These are phyloP conservation scores for Pseudozyma sp. DNA, from an alignment of 1,284 basidiomycete genomes.

Conservation along the genomic window DNA sequence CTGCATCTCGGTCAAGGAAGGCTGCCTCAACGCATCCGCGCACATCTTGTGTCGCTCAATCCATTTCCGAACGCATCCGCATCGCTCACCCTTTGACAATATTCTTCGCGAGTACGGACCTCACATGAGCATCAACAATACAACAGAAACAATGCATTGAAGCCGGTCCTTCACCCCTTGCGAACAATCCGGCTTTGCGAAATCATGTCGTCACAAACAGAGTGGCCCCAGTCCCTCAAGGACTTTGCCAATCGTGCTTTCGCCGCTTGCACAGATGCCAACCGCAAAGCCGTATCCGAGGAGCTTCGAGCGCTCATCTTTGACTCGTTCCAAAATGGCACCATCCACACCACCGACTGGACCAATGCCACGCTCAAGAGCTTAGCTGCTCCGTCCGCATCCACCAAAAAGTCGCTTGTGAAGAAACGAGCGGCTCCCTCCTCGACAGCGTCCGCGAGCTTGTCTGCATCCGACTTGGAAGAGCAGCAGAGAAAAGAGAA, in stretches of 20 bases:
- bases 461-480: constrained; percentile 27
- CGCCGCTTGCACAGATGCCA: constrained; percentile 67
- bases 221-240: constrained; percentile 58
- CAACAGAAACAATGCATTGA: neutral
- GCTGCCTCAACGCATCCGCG: no score
- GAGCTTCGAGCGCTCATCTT: constrained; percentile 70
- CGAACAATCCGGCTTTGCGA: neutral
- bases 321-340: constrained; percentile 73
- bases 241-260: constrained; percentile 65
- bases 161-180: neutral
- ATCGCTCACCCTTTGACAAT: no score
- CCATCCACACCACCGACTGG: constrained; percentile 91
- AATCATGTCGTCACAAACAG: constrained; percentile 50
- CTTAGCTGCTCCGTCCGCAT: constrained; percentile 70
- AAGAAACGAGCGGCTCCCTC: constrained; percentile 40
- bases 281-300: constrained; percentile 69
- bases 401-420: constrained; percentile 28
- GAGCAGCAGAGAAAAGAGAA: constrained; percentile 62
- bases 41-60: no score
- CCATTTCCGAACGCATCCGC: no score
- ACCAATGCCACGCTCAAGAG: constrained; percentile 81
- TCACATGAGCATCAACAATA: no score
- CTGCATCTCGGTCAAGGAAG: no score
- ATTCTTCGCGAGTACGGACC: no score
- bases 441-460: neutral